Conservation (phyloP, 2,329 filamentous ascomycete species). For the Trichoderma semiorbis region DNA sequence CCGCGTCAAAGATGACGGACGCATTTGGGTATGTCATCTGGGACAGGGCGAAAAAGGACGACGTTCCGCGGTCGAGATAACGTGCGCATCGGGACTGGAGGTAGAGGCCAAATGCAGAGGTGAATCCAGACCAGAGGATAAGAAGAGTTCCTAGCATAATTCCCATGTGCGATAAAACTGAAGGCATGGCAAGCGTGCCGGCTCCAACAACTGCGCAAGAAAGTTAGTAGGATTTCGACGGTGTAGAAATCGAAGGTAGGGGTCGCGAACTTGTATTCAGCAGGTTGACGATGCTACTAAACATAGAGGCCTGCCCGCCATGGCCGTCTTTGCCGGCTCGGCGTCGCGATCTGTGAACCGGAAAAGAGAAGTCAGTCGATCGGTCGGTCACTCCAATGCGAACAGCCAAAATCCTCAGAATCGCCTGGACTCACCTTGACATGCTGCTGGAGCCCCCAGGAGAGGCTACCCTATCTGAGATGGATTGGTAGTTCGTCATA, state of each 20-base stretch:
- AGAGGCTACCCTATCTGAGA: constrained; percentile 47
- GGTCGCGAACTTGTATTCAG: constrained; percentile 79
- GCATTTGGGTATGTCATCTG: constrained; percentile 97
- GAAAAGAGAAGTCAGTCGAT: constrained; percentile 14
- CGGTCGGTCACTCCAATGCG: not conserved
- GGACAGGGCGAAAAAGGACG: constrained; percentile 94
- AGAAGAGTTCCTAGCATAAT: constrained; percentile 79
- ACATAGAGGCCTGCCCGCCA: constrained; percentile 75
- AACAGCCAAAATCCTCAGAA: not conserved
- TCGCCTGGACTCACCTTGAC: constrained; percentile 40
- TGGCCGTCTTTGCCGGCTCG: constrained; percentile 69
- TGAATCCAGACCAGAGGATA: constrained; percentile 87
- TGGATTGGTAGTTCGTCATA: constrained; percentile 56
- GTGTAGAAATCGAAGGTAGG: not conserved
- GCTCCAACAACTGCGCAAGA: constrained; percentile 75
- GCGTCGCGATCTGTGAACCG: constrained; percentile 47
- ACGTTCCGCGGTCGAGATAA: constrained; percentile 83
- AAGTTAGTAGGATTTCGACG: constrained; percentile 17
- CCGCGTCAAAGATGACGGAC: constrained; percentile 89
- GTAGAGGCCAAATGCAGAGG: constrained; percentile 89
- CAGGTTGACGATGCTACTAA: constrained; percentile 90
- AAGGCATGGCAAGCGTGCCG: constrained; percentile 92
- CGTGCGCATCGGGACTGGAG: constrained; percentile 89
- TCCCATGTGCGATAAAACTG: constrained; percentile 92
- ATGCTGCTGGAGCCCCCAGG: constrained; percentile 43